phyloP scores from a whole-genome alignment of 305 asterid genomes.

The Nicotiana rustica region DNA sequence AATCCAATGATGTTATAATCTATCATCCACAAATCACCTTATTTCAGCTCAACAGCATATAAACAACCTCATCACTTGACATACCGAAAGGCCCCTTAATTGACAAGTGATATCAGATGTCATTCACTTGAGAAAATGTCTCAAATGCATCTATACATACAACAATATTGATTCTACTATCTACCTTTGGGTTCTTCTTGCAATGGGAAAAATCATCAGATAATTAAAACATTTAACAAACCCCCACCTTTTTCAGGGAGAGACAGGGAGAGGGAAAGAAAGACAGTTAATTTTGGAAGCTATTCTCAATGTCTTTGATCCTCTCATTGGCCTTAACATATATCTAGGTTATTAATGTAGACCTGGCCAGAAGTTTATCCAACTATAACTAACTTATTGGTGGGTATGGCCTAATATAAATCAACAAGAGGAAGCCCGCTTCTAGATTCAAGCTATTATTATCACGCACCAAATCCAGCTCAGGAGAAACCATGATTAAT shows the following conservation, averaged over 20 bases:
- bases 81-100: slow-evolving; percentile 18
- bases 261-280: not conserved
- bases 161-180: not conserved
- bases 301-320: not conserved
- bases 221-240: not conserved
- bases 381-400: slow-evolving; percentile 13
- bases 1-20: not conserved
- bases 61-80: not conserved
- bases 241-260: slow-evolving; percentile 7
- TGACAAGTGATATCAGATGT: slow-evolving; percentile 6
- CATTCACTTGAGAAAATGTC: slow-evolving; percentile 13
- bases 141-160: not conserved
- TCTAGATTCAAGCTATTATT: slow-evolving; percentile 7
- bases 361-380: not conserved
- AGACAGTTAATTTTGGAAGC: slow-evolving; percentile 19
- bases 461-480: slow-evolving; percentile 30
- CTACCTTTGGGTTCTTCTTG: slow-evolving; percentile 1
- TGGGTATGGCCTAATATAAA: not conserved
- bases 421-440: slow-evolving; percentile 3
- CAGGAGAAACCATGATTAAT: slow-evolving; percentile 4
- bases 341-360: not conserved
- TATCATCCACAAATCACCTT: no score
- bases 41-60: not conserved
- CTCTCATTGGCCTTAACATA: not conserved
- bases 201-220: slow-evolving; percentile 8